Evolutionary conservation across 768 basidiomycete genomes (phyloP).

Genomic region (Tulasnella sp.): DNA sequence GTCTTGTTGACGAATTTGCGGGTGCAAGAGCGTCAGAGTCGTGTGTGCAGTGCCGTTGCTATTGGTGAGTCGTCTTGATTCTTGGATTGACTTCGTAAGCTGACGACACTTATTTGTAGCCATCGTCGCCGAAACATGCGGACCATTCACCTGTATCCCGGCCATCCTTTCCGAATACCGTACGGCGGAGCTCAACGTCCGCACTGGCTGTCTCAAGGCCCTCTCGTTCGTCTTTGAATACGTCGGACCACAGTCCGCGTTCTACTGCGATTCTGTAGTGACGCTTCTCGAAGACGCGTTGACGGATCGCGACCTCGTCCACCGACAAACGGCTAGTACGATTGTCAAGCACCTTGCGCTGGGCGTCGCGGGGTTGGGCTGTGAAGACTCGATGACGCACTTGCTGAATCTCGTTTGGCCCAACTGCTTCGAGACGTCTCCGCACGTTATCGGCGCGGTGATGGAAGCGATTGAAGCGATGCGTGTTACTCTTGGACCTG

Average conservation of each 20-base stretch:
- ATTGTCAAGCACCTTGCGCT: conserved; percentile 98
- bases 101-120: conserved; percentile 26
- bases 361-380: conserved; percentile 91
- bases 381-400: conserved; percentile 96
- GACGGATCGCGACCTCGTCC: conserved; percentile 95
- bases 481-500: conserved; percentile 90
- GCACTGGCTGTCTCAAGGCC: conserved; percentile 96
- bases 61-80: conserved; percentile 25
- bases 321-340: conserved; percentile 93
- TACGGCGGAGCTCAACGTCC: conserved; percentile 94
- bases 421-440: conserved; percentile 96
- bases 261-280: conserved; percentile 94
- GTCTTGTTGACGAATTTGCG: conserved; percentile 71
- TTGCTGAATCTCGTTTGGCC: conserved; percentile 99
- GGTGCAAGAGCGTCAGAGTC: conserved; percentile 97
- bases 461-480: conserved; percentile 98
- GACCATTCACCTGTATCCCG: conserved; percentile 96
- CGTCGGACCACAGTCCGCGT: conserved; percentile 90
- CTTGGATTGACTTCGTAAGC: too few species aligned
- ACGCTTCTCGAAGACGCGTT: conserved; percentile 97
- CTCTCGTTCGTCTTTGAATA: conserved; percentile 99
- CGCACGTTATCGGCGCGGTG: conserved; percentile 94
- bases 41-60: conserved; percentile 96
- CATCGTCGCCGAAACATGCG: conserved; percentile 88
- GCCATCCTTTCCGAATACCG: conserved; percentile 98